phyloP scores from a whole-genome alignment of 176 grass and related monocot genomes.

The Musa acuminata region DNA sequence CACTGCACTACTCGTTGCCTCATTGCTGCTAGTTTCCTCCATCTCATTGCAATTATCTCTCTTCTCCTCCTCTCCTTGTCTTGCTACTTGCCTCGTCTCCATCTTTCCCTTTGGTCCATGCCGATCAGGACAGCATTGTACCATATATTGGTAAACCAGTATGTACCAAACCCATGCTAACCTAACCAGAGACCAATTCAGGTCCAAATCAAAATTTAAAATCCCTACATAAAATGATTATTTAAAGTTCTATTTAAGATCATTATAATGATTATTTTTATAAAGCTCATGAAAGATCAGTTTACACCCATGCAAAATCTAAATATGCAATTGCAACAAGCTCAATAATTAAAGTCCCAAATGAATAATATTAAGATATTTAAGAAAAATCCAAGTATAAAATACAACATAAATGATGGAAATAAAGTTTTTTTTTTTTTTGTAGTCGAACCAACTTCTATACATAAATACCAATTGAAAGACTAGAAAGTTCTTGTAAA shows the following conservation, averaged over 20 bases:
- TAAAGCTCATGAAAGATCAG: neutral
- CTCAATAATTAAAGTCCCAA: neutral
- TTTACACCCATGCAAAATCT: neutral
- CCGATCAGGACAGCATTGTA: no score
- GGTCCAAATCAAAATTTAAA: no score
- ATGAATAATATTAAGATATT: neutral
- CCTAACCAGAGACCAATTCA: no score
- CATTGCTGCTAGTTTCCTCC: no score
- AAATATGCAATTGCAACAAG: neutral
- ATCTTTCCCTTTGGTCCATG: no score
- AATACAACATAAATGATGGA: neutral
- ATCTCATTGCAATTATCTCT: no score
- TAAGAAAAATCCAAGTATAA: neutral
- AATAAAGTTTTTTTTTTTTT: neutral
- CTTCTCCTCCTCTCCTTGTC: no score
- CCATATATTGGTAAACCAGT: no score
- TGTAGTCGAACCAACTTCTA: neutral
- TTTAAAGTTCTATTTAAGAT: neutral
- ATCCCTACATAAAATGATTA: neutral
- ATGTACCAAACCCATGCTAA: no score
- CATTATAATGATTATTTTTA: neutral
- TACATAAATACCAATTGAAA: slow-evolving; percentile 17
- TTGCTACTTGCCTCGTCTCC: no score
- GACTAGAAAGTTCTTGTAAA: neutral
- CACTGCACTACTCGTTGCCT: no score